Conservation (phyloP, 2,329 filamentous ascomycete genomes). For the Calycina herbarum region DNA sequence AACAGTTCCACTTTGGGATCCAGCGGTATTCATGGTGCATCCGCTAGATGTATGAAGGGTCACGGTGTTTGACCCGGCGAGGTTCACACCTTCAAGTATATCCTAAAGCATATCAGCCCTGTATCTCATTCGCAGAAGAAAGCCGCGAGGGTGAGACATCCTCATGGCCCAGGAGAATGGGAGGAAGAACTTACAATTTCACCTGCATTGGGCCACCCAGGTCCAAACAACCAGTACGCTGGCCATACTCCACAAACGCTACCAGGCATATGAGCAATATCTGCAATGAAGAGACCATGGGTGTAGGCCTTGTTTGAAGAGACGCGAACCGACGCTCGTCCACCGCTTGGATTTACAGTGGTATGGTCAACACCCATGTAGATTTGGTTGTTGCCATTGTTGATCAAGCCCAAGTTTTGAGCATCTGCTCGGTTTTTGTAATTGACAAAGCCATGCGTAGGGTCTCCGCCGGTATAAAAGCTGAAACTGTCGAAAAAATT, state of each 20-base stretch:
- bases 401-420: slow-evolving; percentile 55
- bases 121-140: not conserved
- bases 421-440: slow-evolving; percentile 57
- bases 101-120: slow-evolving; percentile 12
- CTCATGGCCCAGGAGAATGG: too few relatives aligned
- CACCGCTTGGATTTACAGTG: slow-evolving; percentile 52
- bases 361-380: slow-evolving; percentile 69
- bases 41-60: slow-evolving; percentile 58
- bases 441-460: slow-evolving; percentile 66
- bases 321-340: slow-evolving; percentile 63
- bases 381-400: slow-evolving; percentile 54
- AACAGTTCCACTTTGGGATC: slow-evolving; percentile 44
- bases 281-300: slow-evolving; percentile 68
- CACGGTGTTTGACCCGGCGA: slow-evolving; percentile 58
- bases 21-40: slow-evolving; percentile 44
- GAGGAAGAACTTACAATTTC: slow-evolving; percentile 47
- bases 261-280: slow-evolving; percentile 72
- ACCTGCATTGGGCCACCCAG: slow-evolving; percentile 60
- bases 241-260: slow-evolving; percentile 73
- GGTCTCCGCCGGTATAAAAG: slow-evolving; percentile 55
- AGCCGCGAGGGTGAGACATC: too few relatives aligned
- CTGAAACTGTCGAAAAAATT: slow-evolving; percentile 50
- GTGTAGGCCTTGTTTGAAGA: slow-evolving; percentile 64
- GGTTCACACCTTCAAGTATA: slow-evolving; percentile 70
- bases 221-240: slow-evolving; percentile 55